These are phyloP conservation scores for Allium sativum DNA, from an alignment of 106 monocot genomes.

Conservation along the genomic window DNA sequence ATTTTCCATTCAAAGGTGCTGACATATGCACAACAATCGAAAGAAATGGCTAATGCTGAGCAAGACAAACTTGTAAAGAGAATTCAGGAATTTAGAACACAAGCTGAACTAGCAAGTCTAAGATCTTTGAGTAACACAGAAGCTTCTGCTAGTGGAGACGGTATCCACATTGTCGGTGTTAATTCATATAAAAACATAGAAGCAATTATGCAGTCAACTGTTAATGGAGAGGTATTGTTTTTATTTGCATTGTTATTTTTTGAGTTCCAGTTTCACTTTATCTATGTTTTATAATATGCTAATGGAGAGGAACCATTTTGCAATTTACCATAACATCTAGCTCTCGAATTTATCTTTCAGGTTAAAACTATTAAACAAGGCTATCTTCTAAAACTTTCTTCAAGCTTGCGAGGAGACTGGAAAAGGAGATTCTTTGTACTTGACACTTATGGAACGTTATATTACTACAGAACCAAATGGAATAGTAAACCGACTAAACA, in stretches of 20 bases:
- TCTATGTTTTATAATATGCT: too few relatives aligned
- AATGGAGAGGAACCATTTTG: too few relatives aligned
- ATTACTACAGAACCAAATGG: slow-evolving; percentile 74
- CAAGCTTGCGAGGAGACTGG: slow-evolving; percentile 78
- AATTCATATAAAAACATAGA: slow-evolving; percentile 83
- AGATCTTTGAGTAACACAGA: slow-evolving; percentile 48
- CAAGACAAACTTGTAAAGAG: slow-evolving; percentile 94
- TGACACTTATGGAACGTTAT: slow-evolving; percentile 79
- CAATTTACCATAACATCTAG: too few relatives aligned
- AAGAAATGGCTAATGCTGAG: slow-evolving; percentile 82
- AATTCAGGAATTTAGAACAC: slow-evolving; percentile 94
- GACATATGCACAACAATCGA: slow-evolving; percentile 86
- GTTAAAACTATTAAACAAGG: slow-evolving; percentile 97
- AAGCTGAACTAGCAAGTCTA: slow-evolving; percentile 60
- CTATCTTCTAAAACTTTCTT: slow-evolving; percentile 84
- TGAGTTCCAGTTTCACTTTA: too few relatives aligned
- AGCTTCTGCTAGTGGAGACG: slow-evolving; percentile 66
- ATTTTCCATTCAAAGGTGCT: slow-evolving; percentile 46
- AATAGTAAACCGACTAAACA: slow-evolving; percentile 39
- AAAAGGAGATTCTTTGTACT: slow-evolving; percentile 95
- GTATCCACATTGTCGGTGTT: slow-evolving; percentile 66
- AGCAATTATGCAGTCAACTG: slow-evolving; percentile 73
- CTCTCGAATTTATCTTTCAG: slow-evolving; percentile 19
- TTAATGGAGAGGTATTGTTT: slow-evolving; percentile 64
- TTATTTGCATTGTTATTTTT: slow-evolving; percentile 3